Evolutionary conservation across 2,329 filamentous ascomycete genomes (phyloP), one percentile per base, ranked within the genome.

Genomic region (Rasamsonia emersonii): DNA sequence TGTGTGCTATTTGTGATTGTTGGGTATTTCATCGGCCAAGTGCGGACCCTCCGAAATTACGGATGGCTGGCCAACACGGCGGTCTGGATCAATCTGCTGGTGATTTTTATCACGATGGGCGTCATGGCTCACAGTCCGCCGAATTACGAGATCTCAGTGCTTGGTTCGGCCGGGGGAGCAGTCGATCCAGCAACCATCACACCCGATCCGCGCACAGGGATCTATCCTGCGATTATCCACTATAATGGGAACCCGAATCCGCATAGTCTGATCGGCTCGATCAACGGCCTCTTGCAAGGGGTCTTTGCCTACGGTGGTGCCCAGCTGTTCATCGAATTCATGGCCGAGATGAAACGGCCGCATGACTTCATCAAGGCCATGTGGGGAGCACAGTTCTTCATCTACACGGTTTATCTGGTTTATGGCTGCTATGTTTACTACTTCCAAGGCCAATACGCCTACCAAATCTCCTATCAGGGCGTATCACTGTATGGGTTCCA

Each of bases 301-400:
- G 71, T 77, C 4, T 72, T 69, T 32, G 66, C 71, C 0, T 77
- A 76, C 39, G 71, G 71, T n/a, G 73, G 74, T 3, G 68, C 69
- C 3, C 67, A 71, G 49, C 53, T 77, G 5, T 77, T 76, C 46
- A 62, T 66, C 18, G 70, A 74, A 32, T 69, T 77, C 41, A 62
- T 77, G 54, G 64, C 72, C 8, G 67, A 71, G 39, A 70, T 70
- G 67, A 54, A 58, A 17, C 55, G 60, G 10, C 66, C 67, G 7
- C 55, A 50, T 33, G 65, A 70, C 38, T 70, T 70, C 45, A 64
- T 62, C 56, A 70, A 69, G 36, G 62, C 54, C 7, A 47, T 69
- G 32, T 46, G 64, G 37, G 50, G 53, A 23, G 65, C 66, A 3
- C 54, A 70, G 26, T 48, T 59, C 29, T 68, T 70, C 50, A 69